phyloP scores from a whole-genome alignment of 2,329 filamentous ascomycete species.

The Epichloe coenophiala region DNA sequence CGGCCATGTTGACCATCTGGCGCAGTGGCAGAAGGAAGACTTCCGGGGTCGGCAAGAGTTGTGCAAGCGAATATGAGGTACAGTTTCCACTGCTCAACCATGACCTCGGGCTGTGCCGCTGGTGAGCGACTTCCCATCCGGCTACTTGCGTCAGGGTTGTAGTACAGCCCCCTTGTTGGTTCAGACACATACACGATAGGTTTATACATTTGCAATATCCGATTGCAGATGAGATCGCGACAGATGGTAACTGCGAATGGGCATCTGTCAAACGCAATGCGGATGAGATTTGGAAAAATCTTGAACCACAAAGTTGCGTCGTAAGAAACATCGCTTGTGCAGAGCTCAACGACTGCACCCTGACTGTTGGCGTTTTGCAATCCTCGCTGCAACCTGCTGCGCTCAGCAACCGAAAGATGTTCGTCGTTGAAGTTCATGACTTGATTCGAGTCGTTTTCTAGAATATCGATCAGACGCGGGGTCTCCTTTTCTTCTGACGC shows the following conservation, averaged over 20 bases:
- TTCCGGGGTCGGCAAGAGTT: slow-evolving; percentile 74
- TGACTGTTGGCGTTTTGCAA: slow-evolving; percentile 73
- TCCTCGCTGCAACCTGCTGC: slow-evolving; percentile 81
- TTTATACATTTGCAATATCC: slow-evolving; percentile 85
- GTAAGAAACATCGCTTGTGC: slow-evolving; percentile 88
- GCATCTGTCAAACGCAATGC: slow-evolving; percentile 80
- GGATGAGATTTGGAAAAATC: slow-evolving; percentile 88
- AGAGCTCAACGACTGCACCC: slow-evolving; percentile 82
- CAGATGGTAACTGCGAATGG: slow-evolving; percentile 84
- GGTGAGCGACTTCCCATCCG: slow-evolving; percentile 40
- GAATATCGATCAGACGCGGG: slow-evolving; percentile 70
- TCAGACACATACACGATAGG: slow-evolving; percentile 70
- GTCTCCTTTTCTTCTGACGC: slow-evolving; percentile 45
- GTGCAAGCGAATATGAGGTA: slow-evolving; percentile 97
- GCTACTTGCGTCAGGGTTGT: slow-evolving; percentile 45
- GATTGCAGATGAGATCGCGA: slow-evolving; percentile 82
- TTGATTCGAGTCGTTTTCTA: slow-evolving; percentile 77
- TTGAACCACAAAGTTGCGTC: slow-evolving; percentile 96
- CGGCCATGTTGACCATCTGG: slow-evolving; percentile 61
- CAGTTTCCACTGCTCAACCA: slow-evolving; percentile 95
- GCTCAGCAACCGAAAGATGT: slow-evolving; percentile 78
- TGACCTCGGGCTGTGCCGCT: slow-evolving; percentile 66
- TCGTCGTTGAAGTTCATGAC: slow-evolving; percentile 91
- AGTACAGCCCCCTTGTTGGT: slow-evolving; percentile 48
- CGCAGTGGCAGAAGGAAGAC: slow-evolving; percentile 23